Evolutionary conservation across 495 filamentous ascomycete species (phyloP), one percentile per base, ranked within the genome.

Genomic region (Xanthoparmelia taractica): DNA sequence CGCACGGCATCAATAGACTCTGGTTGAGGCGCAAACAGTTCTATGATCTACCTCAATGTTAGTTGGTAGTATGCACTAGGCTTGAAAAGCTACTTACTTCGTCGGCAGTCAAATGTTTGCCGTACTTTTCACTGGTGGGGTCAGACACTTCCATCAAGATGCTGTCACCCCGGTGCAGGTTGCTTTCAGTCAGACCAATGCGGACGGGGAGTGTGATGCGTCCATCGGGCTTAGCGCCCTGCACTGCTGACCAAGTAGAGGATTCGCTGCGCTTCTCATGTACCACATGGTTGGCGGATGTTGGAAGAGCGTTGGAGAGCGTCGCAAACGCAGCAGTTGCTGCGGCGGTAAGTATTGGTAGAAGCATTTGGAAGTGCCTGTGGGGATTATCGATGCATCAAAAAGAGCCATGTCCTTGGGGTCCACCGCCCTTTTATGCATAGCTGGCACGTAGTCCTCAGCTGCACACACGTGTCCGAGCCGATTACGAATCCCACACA

Each of bases 111-210:
- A 80, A 73, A 66, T 85, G 77, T 60, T 84, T 74, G 8, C 83
- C 83, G 65, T 80, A 85, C 48, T 77, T 80, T 8, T 73, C 66
- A 0, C 82, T 85, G 11, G 64, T 55, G 0, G 77, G 77, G 41
- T 73, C 70, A 20, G 72, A 83, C 71, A 84, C 71, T 45, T 78
- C 73, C 79, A 83, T 83, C 11, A 85, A 72, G 36, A 81, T 77
- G 17, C 80, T 79, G 64, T 84, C 78, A 1, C 75, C 81, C 33
- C 70, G 68, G 56, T 83, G 76, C 34, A 84, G 61, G 57, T 84
- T 84, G 34, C 73, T 73, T 69, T 85, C 82, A 10, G 75, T 73
- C 65, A 85, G 68, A 8, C 81, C 83, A 55, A 85, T 83, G 57
- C 81, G 76, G 25, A 85, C 76, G 1, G 82, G 80, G 23, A 85